Conservation (phyloP, 2,329 filamentous ascomycete genomes). For the Pyrenochaeta sp. region DNA sequence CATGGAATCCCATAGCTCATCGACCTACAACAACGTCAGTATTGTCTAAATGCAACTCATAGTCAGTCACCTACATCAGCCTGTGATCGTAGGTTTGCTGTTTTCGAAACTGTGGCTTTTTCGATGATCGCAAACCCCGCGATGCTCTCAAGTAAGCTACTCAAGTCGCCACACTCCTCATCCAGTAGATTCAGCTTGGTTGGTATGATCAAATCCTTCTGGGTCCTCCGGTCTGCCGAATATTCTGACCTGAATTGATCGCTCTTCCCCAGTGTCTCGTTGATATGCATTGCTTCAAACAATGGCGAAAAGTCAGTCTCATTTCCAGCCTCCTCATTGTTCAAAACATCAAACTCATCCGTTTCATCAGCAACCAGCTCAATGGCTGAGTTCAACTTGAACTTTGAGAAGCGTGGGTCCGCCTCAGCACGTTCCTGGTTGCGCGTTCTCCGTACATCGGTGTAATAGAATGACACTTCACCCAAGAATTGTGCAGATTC, state of each 20-base stretch:
- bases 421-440: constrained; percentile 84
- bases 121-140: constrained; percentile 97
- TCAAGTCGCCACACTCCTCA: constrained; percentile 86
- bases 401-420: constrained; percentile 77
- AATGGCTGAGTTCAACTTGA: constrained; percentile 94
- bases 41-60: background rate
- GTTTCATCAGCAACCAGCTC: constrained; percentile 94
- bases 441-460: constrained; percentile 81
- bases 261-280: constrained; percentile 89
- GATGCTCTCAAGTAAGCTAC: constrained; percentile 90
- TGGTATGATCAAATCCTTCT: constrained; percentile 90
- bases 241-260: constrained; percentile 93
- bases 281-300: constrained; percentile 95
- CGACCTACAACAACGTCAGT: constrained; percentile 66
- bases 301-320: constrained; percentile 94
- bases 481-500: constrained; percentile 96
- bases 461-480: constrained; percentile 96
- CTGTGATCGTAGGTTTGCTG: constrained; percentile 79
- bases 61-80: constrained; percentile 72
- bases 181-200: constrained; percentile 77
- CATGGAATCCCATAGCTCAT: constrained; percentile 98
- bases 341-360: constrained; percentile 93
- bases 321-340: constrained; percentile 83
- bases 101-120: constrained; percentile 87
- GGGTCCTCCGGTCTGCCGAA: constrained; percentile 85